Percentiles rank a stretch among this genome's conserved stretches.
Conservation (phyloP, 75 land plant genomes). For the Larix kaempferi region DNA sequence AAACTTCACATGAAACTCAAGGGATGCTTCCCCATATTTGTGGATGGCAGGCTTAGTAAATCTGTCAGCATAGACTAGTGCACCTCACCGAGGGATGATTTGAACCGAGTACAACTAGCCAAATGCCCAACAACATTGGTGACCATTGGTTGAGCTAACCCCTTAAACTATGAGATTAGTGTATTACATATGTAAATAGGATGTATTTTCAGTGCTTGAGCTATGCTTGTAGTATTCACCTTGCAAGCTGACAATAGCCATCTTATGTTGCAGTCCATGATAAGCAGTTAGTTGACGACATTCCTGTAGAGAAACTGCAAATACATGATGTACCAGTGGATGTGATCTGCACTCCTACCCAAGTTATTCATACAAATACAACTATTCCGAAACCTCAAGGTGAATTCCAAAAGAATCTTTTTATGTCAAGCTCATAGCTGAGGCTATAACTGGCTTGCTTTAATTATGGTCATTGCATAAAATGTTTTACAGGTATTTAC, state of each 20-base stretch:
- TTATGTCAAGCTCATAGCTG: background rate
- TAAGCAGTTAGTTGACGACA: constrained; percentile 88
- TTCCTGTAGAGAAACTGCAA: constrained; percentile 76
- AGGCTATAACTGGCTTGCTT: background rate
- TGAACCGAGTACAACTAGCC: no score
- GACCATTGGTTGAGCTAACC: no score
- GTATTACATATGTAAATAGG: background rate
- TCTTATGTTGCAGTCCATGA: constrained; percentile 71
- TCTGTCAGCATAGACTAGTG: no score
- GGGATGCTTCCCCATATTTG: no score
- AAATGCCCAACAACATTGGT: no score
- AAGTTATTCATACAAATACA: constrained; percentile 77
- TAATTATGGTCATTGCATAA: background rate
- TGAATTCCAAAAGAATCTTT: constrained; percentile 12
- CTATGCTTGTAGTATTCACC: background rate
- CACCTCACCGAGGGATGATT: no score
- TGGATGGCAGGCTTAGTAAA: no score
- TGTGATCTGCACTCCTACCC: constrained; percentile 88
- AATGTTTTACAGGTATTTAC: constrained; percentile 66
- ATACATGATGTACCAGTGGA: constrained; percentile 97
- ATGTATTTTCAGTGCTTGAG: background rate
- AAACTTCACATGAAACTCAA: no score
- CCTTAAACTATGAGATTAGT: background rate
- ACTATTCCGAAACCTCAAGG: constrained; percentile 93
- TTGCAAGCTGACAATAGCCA: background rate